phyloP scores from a whole-genome alignment of 179 eudicot species.

The Corrigiola litoralis region DNA sequence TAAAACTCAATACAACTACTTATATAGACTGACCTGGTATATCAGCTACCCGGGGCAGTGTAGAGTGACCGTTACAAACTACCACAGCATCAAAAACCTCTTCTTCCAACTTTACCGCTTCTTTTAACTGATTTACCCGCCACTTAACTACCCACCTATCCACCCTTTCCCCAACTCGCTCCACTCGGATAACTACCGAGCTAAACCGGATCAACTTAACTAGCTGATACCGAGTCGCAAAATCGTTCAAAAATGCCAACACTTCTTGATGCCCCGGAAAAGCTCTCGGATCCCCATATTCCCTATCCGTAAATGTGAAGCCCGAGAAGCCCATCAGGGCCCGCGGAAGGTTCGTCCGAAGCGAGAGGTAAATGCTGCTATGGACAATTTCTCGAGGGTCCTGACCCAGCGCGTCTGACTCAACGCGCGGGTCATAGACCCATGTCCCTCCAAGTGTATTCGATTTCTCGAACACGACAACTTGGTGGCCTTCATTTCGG shows the following conservation, averaged over 20 bases:
- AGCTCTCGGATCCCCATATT: conserved; percentile 60
- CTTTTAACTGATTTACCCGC: conserved; percentile 21
- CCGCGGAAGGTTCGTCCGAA: conserved; percentile 78
- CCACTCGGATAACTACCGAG: conserved; percentile 41
- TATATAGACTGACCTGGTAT: too few species aligned
- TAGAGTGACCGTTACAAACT: conserved; percentile 74
- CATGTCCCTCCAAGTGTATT: conserved; percentile 67
- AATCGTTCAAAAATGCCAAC: conserved; percentile 71
- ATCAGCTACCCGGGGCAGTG: conserved; percentile 69
- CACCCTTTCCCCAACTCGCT: conserved; percentile 36
- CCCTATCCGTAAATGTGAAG: conserved; percentile 44
- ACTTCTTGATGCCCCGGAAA: conserved; percentile 79
- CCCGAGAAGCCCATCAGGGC: conserved; percentile 76
- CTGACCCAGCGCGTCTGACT: conserved; percentile 67
- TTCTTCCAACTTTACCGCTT: conserved; percentile 12
- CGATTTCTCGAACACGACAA: conserved; percentile 66
- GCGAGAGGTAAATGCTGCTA: conserved; percentile 69
- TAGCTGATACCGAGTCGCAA: conserved; percentile 43
- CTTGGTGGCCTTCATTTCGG: conserved; percentile 70
- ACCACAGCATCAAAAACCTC: conserved; percentile 86
- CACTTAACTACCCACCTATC: conserved; percentile 56
- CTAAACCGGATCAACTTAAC: conserved; percentile 51
- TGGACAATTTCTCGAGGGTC: conserved; percentile 63
- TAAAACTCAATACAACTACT: too few species aligned
- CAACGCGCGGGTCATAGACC: conserved; percentile 59